phyloP scores from a whole-genome alignment of 139 green algal genomes.

The Closterium sp. region DNA sequence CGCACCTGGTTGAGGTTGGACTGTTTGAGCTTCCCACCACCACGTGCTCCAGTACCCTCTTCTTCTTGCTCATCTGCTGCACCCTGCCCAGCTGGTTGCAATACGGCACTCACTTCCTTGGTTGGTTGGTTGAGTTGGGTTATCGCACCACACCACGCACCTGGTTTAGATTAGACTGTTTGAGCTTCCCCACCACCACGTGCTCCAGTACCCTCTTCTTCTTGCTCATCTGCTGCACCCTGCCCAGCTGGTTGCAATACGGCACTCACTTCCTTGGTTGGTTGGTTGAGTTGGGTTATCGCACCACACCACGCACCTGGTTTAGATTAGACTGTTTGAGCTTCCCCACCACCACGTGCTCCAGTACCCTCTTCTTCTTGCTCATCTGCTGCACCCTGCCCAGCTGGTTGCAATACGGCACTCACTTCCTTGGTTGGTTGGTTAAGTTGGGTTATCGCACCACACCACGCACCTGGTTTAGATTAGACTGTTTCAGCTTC shows the following conservation, averaged over 20 bases:
- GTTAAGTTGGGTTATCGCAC: too few species aligned
- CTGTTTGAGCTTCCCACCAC: conserved; percentile 63
- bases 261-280: too few species aligned
- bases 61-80: conserved; percentile 76
- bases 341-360: conserved; percentile 76
- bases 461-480: conserved; percentile 59
- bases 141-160: too few species aligned
- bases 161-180: conserved; percentile 53
- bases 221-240: conserved; percentile 79
- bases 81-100: too few species aligned
- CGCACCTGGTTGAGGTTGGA: conserved; percentile 55
- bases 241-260: too few species aligned
- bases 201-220: conserved; percentile 86
- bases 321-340: conserved; percentile 57
- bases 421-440: too few species aligned
- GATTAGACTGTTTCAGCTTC: conserved; percentile 41
- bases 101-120: too few species aligned
- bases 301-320: too few species aligned
- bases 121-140: too few species aligned
- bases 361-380: conserved; percentile 82
- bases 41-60: conserved; percentile 85
- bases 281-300: too few species aligned
- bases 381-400: conserved; percentile 80
- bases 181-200: conserved; percentile 69
- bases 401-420: too few species aligned